These are phyloP conservation scores for Pittosporum tobira DNA, from an alignment of 129 eudicot genomes.

Conservation along the genomic window DNA sequence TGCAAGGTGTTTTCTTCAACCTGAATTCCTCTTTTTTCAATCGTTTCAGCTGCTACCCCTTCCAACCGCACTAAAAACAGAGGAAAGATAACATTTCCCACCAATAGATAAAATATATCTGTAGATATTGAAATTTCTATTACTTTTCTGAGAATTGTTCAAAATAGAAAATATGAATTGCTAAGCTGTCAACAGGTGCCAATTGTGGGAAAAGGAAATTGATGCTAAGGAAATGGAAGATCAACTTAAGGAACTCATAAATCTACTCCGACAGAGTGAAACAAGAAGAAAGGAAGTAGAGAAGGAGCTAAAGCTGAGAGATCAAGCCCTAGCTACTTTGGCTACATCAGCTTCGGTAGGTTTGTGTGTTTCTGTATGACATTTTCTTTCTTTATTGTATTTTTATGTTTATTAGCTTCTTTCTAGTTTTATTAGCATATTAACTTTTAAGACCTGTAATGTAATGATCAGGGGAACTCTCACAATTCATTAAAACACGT, in stretches of 20 bases:
- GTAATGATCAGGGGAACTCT: constrained; percentile 46
- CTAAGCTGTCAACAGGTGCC: constrained; percentile 49
- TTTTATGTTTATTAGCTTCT: not conserved
- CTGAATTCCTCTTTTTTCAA: not conserved
- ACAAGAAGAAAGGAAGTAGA: constrained; percentile 82
- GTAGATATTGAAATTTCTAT: too few species aligned
- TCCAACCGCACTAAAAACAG: not conserved
- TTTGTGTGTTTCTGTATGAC: not conserved
- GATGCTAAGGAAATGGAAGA: constrained; percentile 97
- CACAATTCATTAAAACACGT: constrained; percentile 59
- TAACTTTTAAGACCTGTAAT: constrained; percentile 4
- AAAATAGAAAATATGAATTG: constrained; percentile 2
- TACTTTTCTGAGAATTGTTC: too few species aligned
- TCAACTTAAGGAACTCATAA: constrained; percentile 87
- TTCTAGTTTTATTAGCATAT: constrained; percentile 1
- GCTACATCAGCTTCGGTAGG: constrained; percentile 62
- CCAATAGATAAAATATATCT: not conserved
- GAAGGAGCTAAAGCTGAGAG: constrained; percentile 77
- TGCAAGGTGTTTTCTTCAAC: constrained; percentile 41
- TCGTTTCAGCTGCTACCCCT: not conserved
- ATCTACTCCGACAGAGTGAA: constrained; percentile 82
- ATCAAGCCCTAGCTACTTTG: constrained; percentile 52
- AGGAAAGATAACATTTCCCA: not conserved
- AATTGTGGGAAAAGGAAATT: constrained; percentile 70
- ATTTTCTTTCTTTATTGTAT: not conserved